Evolutionary conservation across 2,329 filamentous ascomycete species (phyloP), one percentile per base, ranked within the genome.

Genomic region (Tolypocladium nubicola): DNA sequence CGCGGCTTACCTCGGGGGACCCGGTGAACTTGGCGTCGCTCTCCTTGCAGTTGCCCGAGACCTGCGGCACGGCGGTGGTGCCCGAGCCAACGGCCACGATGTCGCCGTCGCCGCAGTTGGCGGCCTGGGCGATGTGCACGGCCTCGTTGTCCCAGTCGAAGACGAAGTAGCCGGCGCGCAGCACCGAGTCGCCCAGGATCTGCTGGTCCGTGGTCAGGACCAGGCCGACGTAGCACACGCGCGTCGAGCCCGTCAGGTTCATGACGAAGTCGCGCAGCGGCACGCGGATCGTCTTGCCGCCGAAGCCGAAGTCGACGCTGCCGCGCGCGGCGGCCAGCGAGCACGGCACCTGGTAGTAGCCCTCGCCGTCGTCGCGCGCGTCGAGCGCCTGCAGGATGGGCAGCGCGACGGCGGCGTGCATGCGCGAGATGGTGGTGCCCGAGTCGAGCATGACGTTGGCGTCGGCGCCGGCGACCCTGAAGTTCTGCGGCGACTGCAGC

Each of bases 231-330:
- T 74, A 70, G 66, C 77, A 79, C 45, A 64, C 69, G 14, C 63
- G 62, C 16, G 65, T 64, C 52, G 69, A 62, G 14, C 71, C 64
- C 33, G 49, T 23, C 45, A 73, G 60, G 60, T 79, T 69, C 56
- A 81, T 71, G 62, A 82, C 75, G 53, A 82, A 79, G 61, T 83
- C 79, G 58, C 67, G 68, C 19, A 77, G 69, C 4, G 75, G 67
- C 16, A 80, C 76, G 10, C 63, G 67, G 35, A 82, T 68, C 6
- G 65, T 66, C 60, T 71, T 75, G 55, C 62, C 57, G 26, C 70
- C 70, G 43, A 83, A 80, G 41, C 69, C 71, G 58, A 83, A 83
- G 62, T 79, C 73, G 55, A 82, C 68, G 13, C 71, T 75, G 14
- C 75, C 77, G 2, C 63, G 59, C 5, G 66, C 45, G 4, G 70